phyloP scores from a whole-genome alignment of 176 grass and related monocot genomes.

The Thalia dealbata region DNA sequence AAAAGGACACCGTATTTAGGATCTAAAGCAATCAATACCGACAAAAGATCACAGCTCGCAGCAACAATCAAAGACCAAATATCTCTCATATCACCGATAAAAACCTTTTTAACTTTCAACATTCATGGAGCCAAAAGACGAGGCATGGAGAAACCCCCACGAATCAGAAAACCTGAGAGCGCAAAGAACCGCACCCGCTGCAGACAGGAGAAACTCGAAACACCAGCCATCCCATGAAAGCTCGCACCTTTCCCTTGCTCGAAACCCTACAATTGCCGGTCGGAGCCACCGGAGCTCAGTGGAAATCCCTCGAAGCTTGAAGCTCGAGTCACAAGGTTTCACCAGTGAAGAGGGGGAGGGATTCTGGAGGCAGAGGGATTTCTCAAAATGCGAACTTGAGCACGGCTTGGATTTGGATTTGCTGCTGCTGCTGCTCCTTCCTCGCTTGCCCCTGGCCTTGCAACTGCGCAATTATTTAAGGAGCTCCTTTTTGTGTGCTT shows the following conservation, averaged over 20 bases:
- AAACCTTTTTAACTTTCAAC: background rate
- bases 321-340: background rate
- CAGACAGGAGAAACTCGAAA: background rate
- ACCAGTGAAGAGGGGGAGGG: background rate
- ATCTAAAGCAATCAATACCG: background rate
- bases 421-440: too few relatives aligned
- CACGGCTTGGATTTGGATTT: too few relatives aligned
- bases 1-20: too few relatives aligned
- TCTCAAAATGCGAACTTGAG: too few relatives aligned
- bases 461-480: too few relatives aligned
- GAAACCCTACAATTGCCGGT: background rate
- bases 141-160: background rate
- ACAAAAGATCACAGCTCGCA: background rate
- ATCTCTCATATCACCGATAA: too few relatives aligned
- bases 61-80: background rate
- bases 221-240: background rate
- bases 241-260: background rate
- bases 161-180: background rate
- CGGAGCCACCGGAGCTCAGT: background rate
- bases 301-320: background rate
- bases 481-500: too few relatives aligned
- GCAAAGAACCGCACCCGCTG: too few relatives aligned
- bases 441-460: too few relatives aligned
- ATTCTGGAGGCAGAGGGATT: background rate
- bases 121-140: conserved; percentile 2